Evolutionary conservation across 345 rosid genomes (phyloP), one percentile per base, ranked within the genome.

Genomic region (Gossypium arboreum): DNA sequence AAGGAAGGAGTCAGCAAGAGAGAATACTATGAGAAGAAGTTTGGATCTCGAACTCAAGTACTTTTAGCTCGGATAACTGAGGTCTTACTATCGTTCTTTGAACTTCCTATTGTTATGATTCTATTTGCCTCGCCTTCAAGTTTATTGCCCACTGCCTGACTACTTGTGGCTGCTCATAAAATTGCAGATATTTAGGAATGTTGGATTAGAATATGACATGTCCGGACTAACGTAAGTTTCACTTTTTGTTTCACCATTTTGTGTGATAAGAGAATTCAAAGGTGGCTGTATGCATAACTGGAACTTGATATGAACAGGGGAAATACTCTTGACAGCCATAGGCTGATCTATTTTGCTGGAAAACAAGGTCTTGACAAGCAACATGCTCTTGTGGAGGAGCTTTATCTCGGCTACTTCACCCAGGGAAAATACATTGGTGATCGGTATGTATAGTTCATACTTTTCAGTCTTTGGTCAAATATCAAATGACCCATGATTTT

Each of bases 401-500:
- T 92, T 62, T 88, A 76, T 82, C 82, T 86, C 45, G 98, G 97
- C 73, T 94, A 92, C 92, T 94, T 94, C 85, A 89, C 97, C 1
- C 91, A 91, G 58, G 98, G 86, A 66, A 91, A 86, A 80, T 94
- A 80, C 81, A 86, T 94, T 4, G 94, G 97, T 64, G 97, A 94
- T 75, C 84, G 88, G 97, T 88, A 81, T 39, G 75, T 63, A 24
- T 55, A 22, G 24, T 47, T 82, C 20, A 61, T 24, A 15, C 73
- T 50, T 69, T 7, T 71, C 17, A 0, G 51, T 39, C 74, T 39
- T 55, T 20, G 7, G 34, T 70, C 54, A 48, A 54, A 34, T 71
- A 34, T 71, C 1, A 15, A 55, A 39, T 7, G 7, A 34, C 1
- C 47, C 22, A 4, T 45, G 45, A 71, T 71, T 34, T 69, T 51